phyloP scores from a whole-genome alignment of 345 rosid genomes.

The Citropsis articulata region DNA sequence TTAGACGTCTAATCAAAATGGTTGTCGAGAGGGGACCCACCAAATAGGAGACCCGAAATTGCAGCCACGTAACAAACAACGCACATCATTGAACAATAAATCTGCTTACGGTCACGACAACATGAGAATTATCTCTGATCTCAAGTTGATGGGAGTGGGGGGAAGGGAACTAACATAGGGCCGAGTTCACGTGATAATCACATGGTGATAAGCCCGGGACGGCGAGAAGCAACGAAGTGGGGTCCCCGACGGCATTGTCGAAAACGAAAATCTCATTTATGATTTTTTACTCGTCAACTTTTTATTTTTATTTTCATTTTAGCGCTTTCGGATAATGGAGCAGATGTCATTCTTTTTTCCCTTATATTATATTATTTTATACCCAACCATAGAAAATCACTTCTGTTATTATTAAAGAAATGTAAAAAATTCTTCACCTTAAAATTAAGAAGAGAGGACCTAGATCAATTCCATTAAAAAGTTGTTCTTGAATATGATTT shows the following conservation, averaged over 20 bases:
- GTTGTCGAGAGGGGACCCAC: not conserved
- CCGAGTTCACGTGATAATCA: constrained; percentile 49
- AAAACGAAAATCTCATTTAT: not conserved
- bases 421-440: too few relatives aligned
- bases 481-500: too few relatives aligned
- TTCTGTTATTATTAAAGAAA: too few relatives aligned
- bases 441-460: too few relatives aligned
- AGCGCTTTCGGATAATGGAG: not conserved
- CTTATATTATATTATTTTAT: too few relatives aligned
- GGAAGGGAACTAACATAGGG: not conserved
- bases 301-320: too few relatives aligned
- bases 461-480: too few relatives aligned
- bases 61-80: not conserved
- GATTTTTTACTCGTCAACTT: too few relatives aligned
- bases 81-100: constrained; percentile 1
- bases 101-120: not conserved
- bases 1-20: not conserved
- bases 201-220: constrained; percentile 22
- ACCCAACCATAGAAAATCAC: too few relatives aligned
- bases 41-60: not conserved
- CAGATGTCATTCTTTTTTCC: too few relatives aligned
- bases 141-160: not conserved
- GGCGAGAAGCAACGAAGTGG: not conserved
- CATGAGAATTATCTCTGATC: not conserved
- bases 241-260: not conserved